Evolutionary conservation across 768 basidiomycete species (phyloP).

Genomic region (Austroboletus eburneus): DNA sequence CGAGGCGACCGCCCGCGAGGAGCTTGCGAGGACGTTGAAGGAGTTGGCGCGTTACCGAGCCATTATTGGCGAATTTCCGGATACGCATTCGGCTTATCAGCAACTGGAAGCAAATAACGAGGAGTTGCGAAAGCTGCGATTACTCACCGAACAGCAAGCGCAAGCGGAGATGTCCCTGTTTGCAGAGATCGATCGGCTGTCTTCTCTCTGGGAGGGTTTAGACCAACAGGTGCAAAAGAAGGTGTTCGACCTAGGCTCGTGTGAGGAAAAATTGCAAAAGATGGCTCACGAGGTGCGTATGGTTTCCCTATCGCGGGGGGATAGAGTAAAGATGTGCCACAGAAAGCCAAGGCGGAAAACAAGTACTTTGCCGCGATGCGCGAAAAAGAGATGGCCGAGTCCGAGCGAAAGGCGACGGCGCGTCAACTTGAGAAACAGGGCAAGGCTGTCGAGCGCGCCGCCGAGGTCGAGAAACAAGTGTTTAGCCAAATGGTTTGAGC

Average conservation of each 20-base stretch:
- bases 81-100: conserved; percentile 47
- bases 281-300: conserved; percentile 61
- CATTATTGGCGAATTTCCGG: conserved; percentile 60
- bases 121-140: conserved; percentile 57
- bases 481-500: conserved; percentile 46
- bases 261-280: conserved; percentile 72
- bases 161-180: conserved; percentile 77
- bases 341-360: conserved; percentile 97
- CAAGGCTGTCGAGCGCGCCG: conserved; percentile 60
- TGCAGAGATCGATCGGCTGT: conserved; percentile 79
- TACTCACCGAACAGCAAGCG: conserved; percentile 58
- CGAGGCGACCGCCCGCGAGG: conserved; percentile 48
- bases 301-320: too few relatives aligned
- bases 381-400: conserved; percentile 78
- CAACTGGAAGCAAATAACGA: conserved; percentile 63
- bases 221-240: conserved; percentile 81
- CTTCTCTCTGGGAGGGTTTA: conserved; percentile 80
- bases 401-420: conserved; percentile 62
- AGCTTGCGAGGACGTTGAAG: conserved; percentile 41
- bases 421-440: conserved; percentile 57
- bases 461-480: conserved; percentile 61
- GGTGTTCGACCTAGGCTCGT: conserved; percentile 69
- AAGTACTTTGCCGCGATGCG: conserved; percentile 91
- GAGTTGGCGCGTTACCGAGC: conserved; percentile 60
- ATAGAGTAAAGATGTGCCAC: conserved; percentile 9